Conservation (phyloP, 2,329 filamentous ascomycete species). For the Dichotomopilus funicola region DNA sequence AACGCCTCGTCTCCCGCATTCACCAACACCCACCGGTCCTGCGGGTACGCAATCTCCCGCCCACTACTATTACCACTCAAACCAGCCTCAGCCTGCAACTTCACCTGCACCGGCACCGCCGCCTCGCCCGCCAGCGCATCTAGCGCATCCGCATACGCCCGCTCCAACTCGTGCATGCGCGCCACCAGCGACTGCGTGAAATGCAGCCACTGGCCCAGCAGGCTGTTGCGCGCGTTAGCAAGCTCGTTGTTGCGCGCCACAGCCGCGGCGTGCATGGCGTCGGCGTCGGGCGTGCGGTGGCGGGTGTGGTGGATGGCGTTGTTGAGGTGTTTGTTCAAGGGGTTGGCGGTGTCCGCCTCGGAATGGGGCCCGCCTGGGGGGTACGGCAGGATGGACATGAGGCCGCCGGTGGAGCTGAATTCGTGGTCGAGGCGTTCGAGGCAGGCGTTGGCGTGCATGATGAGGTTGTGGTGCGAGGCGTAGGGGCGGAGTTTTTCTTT, state of each 20-base stretch:
- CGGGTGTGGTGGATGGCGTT: constrained; percentile 5
- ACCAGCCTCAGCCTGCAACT: neutral
- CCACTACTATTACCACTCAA: constrained; percentile 14
- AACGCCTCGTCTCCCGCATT: constrained; percentile 49
- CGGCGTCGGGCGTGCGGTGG: constrained; percentile 5
- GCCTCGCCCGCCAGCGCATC: constrained; percentile 47
- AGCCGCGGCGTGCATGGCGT: no score
- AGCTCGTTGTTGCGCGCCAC: constrained; percentile 29
- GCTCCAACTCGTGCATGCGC: constrained; percentile 53
- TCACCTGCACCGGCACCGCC: constrained; percentile 25
- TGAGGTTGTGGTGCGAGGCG: constrained; percentile 42
- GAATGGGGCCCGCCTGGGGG: neutral
- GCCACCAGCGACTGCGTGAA: constrained; percentile 47
- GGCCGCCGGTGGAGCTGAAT: constrained; percentile 47
- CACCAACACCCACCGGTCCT: constrained; percentile 50
- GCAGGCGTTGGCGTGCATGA: constrained; percentile 53
- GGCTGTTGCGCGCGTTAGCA: constrained; percentile 40
- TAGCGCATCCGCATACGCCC: constrained; percentile 43
- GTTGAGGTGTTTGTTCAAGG: neutral
- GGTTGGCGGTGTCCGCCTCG: neutral
- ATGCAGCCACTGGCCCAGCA: constrained; percentile 52
- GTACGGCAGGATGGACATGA: constrained; percentile 45
- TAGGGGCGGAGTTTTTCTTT: constrained; percentile 31
- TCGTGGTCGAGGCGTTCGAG: constrained; percentile 56
- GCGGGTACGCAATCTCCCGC: constrained; percentile 47